phyloP scores from a whole-genome alignment of 257 asterid genomes.

The Plantago elongata region DNA sequence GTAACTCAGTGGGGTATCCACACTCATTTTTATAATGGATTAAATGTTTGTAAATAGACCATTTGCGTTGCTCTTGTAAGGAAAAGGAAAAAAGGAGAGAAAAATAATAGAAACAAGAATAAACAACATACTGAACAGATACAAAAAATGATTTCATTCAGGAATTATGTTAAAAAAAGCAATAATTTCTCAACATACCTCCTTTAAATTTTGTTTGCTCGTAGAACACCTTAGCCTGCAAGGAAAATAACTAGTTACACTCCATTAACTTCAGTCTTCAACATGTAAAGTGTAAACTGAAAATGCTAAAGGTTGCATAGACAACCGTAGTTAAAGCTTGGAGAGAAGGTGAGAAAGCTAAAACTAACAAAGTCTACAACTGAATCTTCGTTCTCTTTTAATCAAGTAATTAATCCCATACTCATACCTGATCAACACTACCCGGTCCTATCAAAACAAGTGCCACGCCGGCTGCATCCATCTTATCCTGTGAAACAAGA shows the following conservation, averaged over 20 bases:
- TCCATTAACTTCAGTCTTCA: slow-evolving; percentile 4
- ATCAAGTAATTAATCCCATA: neutral
- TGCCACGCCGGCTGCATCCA: slow-evolving; percentile 92
- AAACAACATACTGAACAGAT: too few species aligned
- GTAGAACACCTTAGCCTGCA: slow-evolving; percentile 74
- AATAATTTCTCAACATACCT: slow-evolving; percentile 42
- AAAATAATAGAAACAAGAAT: too few species aligned
- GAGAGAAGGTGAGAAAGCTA: too few species aligned
- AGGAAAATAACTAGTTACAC: slow-evolving; percentile 20
- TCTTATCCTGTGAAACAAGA: slow-evolving; percentile 61
- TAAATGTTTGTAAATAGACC: too few species aligned
- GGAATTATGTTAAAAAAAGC: neutral
- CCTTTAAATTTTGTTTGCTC: slow-evolving; percentile 90
- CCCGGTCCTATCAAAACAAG: slow-evolving; percentile 97
- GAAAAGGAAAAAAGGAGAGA: too few species aligned
- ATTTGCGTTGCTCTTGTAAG: too few species aligned
- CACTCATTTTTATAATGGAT: too few species aligned
- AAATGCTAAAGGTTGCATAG: neutral
- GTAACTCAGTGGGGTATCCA: too few species aligned
- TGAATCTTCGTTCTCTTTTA: neutral
- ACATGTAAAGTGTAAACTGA: too few species aligned
- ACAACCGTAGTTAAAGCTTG: neutral
- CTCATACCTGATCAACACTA: slow-evolving; percentile 76
- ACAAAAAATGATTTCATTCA: neutral
- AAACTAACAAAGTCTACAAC: too few species aligned